These are phyloP conservation scores for Cynara cardunculus DNA, from an alignment of 129 eudicot genomes.

Conservation along the genomic window DNA sequence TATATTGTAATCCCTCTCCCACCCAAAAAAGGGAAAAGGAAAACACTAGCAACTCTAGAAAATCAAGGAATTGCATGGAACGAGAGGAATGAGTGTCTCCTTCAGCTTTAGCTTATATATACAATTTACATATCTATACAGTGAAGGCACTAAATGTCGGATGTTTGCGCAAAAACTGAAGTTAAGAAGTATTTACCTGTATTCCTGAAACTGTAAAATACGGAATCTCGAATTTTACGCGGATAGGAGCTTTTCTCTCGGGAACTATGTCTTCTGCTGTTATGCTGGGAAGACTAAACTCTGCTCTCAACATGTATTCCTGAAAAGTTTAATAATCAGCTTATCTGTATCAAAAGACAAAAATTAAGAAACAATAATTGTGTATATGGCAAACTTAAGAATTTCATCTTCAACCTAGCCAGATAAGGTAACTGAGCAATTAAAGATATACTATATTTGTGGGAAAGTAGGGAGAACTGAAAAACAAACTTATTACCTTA, in stretches of 20 bases:
- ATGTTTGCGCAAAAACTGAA: background rate
- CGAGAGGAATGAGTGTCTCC: background rate
- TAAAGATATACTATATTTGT: background rate
- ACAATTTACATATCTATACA: background rate
- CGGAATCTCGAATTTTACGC: constrained; percentile 84
- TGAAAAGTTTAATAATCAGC: constrained; percentile 16
- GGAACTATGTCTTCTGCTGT: constrained; percentile 61
- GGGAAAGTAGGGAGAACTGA: background rate
- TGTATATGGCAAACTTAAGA: background rate
- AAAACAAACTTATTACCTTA: constrained; percentile 42
- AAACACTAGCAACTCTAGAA: background rate
- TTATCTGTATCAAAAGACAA: background rate
- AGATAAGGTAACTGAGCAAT: background rate
- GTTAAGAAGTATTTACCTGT: constrained; percentile 39
- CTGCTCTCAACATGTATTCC: constrained; percentile 95
- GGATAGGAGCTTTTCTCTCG: constrained; percentile 77
- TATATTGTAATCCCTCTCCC: background rate
- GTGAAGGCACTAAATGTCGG: background rate
- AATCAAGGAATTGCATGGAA: background rate
- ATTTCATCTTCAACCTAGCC: background rate
- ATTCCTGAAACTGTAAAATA: constrained; percentile 89
- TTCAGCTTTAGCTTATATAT: background rate
- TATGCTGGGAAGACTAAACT: constrained; percentile 76
- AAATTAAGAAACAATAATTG: background rate
- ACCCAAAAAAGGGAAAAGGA: background rate